These are phyloP conservation scores for Tetrastigma voinierianum DNA, from an alignment of 164 flowering plant genomes.

Conservation along the genomic window DNA sequence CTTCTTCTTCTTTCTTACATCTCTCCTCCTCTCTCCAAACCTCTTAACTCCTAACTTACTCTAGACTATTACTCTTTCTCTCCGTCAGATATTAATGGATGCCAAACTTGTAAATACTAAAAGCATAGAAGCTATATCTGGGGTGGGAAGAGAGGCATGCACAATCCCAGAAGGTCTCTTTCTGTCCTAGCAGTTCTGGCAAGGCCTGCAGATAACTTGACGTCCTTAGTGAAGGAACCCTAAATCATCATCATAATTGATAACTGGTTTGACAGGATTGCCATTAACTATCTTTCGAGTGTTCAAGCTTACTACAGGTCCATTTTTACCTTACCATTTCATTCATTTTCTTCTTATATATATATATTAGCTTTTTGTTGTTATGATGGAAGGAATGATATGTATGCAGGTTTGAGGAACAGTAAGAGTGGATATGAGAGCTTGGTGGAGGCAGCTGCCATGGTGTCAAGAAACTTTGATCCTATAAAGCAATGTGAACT, in stretches of 20 bases:
- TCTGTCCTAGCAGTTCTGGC: slow-evolving; percentile 29
- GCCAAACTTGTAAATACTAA: slow-evolving; percentile 19
- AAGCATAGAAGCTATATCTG: slow-evolving; percentile 9
- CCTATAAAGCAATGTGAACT: slow-evolving; percentile 51
- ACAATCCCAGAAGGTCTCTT: slow-evolving; percentile 1
- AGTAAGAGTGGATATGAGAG: slow-evolving; percentile 67
- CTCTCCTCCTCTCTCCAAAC: background rate
- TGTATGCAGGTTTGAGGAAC: slow-evolving; percentile 51
- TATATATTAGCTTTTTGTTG: background rate
- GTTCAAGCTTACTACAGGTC: slow-evolving; percentile 73
- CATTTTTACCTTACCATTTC: background rate
- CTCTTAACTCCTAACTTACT: background rate
- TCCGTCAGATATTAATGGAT: slow-evolving; percentile 20
- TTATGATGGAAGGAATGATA: background rate
- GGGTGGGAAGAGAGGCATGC: background rate
- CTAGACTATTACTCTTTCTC: background rate
- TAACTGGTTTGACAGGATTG: slow-evolving; percentile 61
- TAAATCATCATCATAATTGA: slow-evolving; percentile 42
- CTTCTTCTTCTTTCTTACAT: slow-evolving; percentile 1
- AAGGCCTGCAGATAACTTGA: slow-evolving; percentile 24
- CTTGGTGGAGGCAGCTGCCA: slow-evolving; percentile 62
- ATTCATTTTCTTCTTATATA: background rate
- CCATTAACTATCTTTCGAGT: slow-evolving; percentile 64
- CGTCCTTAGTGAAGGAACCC: background rate
- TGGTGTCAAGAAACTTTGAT: slow-evolving; percentile 30